Evolutionary conservation across 768 basidiomycete genomes (phyloP), one percentile per base, ranked within the genome.

Genomic region (Lyophyllum semitale): DNA sequence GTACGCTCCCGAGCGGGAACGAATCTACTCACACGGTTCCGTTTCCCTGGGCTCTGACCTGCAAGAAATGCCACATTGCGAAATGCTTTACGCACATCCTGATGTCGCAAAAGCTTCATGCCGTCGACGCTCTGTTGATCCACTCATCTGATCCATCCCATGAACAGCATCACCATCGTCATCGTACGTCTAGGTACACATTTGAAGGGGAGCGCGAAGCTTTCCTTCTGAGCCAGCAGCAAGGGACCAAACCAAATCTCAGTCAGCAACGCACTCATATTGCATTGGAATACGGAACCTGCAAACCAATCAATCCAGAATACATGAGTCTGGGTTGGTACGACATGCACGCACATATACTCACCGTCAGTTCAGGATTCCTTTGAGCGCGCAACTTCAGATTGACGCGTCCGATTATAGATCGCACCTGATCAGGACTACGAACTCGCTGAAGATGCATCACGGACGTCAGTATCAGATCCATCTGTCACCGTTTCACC

Each of bases 281-380:
- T 20, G 83, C 88, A 9, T 65, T 73, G 50, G 72, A 69, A 20
- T 89, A 81, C 59, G 61, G 58, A 8, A 68, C 68, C 32, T 85
- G 83, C 63, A 77, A 71, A 40, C 81, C 87, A 2, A 51, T 78
- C 15, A 78, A 79, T 57, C 38, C 59, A 8, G 60, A 68, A 8
- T 67, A 67, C 29, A 71, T 77, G n/a, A 68, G 64, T 40, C 66
- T 67, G 20, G 89, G 89, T 3, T 90, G 83, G 81, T 91, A 91
- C 60, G 89, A 91, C 58, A 46, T 23, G 3, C 13, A 54, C 33
- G 52, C 54, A 7, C 58, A 63, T 17, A 40, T 63, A 13, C 25
- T 49, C 1, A 27, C 48, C 25, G 61, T 60, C 7, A 38, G 53
- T 58, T 27, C 27, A 50, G 17, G 11, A 52, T 30, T 37, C 18